Evolutionary conservation across 208 protist species (phyloP).

Genomic region (Trichomonas vaginalis): DNA sequence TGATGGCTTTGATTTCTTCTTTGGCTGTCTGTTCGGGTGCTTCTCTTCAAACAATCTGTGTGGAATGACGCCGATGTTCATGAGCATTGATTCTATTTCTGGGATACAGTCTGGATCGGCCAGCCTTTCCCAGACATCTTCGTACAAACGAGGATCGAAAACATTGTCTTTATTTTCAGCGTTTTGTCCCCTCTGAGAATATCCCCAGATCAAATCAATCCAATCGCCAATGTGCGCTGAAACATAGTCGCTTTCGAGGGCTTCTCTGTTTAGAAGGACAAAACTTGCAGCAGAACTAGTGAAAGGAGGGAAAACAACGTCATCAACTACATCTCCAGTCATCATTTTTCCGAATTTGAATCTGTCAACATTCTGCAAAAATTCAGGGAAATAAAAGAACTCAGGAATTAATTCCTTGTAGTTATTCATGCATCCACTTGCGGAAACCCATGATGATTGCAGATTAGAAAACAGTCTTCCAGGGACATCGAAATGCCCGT

Average conservation of each 20-base stretch:
- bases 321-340: conserved; percentile 10
- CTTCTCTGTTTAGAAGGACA: neutral
- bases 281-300: conserved; percentile 21
- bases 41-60: neutral
- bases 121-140: neutral
- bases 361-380: conserved; percentile 21
- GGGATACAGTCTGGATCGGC: neutral
- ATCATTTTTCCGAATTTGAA: conserved; percentile 28
- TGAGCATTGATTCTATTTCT: neutral
- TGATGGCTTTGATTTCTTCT: neutral
- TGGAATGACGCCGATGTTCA: neutral
- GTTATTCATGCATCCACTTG: neutral
- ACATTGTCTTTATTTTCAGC: neutral
- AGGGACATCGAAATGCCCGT: neutral
- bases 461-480: neutral
- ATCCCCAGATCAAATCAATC: conserved; percentile 9
- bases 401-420: conserved; percentile 15
- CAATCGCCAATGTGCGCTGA: neutral
- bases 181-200: neutral
- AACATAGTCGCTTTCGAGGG: neutral
- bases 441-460: neutral
- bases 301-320: conserved; percentile 40
- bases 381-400: conserved; percentile 16
- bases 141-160: neutral
- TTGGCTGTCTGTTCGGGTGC: neutral